Base-by-base conservation (phyloP, 805 yeast genomes). In the Sugiyamaella chiloensis region DNA sequence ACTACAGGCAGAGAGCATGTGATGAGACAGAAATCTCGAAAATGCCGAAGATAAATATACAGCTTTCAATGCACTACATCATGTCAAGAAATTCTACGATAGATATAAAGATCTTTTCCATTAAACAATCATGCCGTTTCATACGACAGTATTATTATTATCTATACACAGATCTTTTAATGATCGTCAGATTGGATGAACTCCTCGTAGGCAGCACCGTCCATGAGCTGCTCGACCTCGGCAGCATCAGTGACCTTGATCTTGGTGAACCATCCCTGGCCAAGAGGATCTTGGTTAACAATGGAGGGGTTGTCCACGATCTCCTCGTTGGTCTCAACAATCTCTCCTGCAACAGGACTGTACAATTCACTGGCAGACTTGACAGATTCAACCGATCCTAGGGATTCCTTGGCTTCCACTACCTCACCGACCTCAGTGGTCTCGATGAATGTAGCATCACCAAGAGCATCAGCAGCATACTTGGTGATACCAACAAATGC, bases 381-480 rank as follows among this genome's bases (percentile, higher is more conserved):
- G 60, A 93, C 99, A 36, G 89, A 79, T 70, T 93, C 99, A 34
- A 93, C 95, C 26, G 96, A 85, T 5, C 97, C 97, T 63, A 93
- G 73, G 11, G 91, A 73, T 54, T 88, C 97, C 43, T 95, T 95
- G 42, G 75, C 74, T 48, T 73, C 81, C 48, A 83, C 73, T 24
- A 62, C 71, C 34, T 74, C 76, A 34, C 83, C 86, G 32, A 76
- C 78, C 57, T 83, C 90, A 40, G 96, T 95, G 58, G 91, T 75
- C 69, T 93, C 99, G 51, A 90, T 84, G 65, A 76, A 93, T 3
- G 98, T 95, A 48, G 95, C 95, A 69, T 93, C 99, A 39, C 99
- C 99, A 52, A 93, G 78, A 5, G 98, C 95, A 61, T 89, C 96
- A 19, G 96, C 84, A 16, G 99, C 99, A 64, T 93, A 90, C 60